Conservation (phyloP, 495 filamentous ascomycete species). For the Tuber melanosporum region DNA sequence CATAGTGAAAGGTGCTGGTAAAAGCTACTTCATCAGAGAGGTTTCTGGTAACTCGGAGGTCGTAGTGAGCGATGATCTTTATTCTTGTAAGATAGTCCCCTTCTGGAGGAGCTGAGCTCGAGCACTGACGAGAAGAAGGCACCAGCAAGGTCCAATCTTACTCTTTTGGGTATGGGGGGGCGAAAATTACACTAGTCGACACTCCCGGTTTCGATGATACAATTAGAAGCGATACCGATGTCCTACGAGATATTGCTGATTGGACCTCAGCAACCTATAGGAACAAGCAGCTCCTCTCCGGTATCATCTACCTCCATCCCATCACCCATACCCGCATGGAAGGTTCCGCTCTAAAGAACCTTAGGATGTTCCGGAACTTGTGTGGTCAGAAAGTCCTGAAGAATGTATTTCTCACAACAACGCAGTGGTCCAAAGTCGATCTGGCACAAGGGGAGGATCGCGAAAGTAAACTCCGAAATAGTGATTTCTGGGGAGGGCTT, state of each 20-base stretch:
- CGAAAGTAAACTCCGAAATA: constrained; percentile 42
- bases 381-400: constrained; percentile 43
- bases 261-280: constrained; percentile 40
- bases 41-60: constrained; percentile 27
- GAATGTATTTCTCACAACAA: constrained; percentile 47
- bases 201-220: constrained; percentile 52
- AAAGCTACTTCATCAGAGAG: constrained; percentile 45
- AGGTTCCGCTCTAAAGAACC: constrained; percentile 44
- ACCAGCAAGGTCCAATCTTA: constrained; percentile 25
- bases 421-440: constrained; percentile 44
- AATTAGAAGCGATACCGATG: constrained; percentile 43
- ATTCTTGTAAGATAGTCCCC: constrained; percentile 23
- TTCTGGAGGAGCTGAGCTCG: not conserved
- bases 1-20: constrained; percentile 41
- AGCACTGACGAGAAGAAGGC: constrained; percentile 14
- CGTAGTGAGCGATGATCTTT: constrained; percentile 24
- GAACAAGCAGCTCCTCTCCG: constrained; percentile 33
- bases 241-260: constrained; percentile 43
- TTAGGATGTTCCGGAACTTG: constrained; percentile 46
- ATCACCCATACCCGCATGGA: constrained; percentile 45
- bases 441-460: constrained; percentile 21
- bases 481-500: constrained; percentile 46
- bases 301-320: constrained; percentile 48
- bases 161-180: constrained; percentile 15
- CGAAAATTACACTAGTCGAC: constrained; percentile 45